Conservation (phyloP, 2,329 filamentous ascomycete species). For the Hymenoscyphus albidus region DNA sequence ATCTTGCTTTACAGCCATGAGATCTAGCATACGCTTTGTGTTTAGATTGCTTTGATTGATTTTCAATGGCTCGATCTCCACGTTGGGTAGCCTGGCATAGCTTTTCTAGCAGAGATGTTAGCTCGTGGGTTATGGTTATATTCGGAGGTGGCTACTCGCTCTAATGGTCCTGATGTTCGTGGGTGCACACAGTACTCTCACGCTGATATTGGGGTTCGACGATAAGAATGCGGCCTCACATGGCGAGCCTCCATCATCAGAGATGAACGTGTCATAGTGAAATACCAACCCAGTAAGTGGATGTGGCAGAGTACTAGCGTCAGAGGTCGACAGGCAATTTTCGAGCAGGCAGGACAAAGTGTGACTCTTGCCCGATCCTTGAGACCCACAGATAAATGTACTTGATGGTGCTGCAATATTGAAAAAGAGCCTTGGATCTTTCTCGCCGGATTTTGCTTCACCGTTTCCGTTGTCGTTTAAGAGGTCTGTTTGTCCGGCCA, state of each 20-base stretch:
- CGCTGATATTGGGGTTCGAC: conserved; percentile 41
- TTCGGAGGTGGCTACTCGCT: conserved; percentile 12
- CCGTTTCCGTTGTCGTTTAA: background rate
- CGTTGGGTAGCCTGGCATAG: conserved; percentile 41
- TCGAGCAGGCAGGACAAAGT: conserved; percentile 55
- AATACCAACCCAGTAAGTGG: conserved; percentile 53
- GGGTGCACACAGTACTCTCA: conserved; percentile 49
- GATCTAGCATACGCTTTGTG: conserved; percentile 48
- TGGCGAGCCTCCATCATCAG: conserved; percentile 30
- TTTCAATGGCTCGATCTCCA: conserved; percentile 43
- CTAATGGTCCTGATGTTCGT: conserved; percentile 43
- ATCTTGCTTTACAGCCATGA: conserved; percentile 48
- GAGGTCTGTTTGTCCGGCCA: no score
- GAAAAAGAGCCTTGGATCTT: conserved; percentile 39
- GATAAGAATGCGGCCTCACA: conserved; percentile 56
- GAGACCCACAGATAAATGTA: conserved; percentile 59
- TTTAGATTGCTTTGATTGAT: conserved; percentile 47
- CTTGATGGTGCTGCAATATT: conserved; percentile 56
- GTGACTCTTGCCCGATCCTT: conserved; percentile 60
- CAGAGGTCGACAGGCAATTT: conserved; percentile 39
- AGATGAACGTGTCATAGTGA: conserved; percentile 50
- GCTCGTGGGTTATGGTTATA: background rate
- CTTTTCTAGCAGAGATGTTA: conserved; percentile 11
- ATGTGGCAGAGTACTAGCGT: conserved; percentile 41
- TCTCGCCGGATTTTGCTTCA: background rate